Conservation (phyloP, 208 protist genomes). For the Blastocrithidia nonstop region DNA sequence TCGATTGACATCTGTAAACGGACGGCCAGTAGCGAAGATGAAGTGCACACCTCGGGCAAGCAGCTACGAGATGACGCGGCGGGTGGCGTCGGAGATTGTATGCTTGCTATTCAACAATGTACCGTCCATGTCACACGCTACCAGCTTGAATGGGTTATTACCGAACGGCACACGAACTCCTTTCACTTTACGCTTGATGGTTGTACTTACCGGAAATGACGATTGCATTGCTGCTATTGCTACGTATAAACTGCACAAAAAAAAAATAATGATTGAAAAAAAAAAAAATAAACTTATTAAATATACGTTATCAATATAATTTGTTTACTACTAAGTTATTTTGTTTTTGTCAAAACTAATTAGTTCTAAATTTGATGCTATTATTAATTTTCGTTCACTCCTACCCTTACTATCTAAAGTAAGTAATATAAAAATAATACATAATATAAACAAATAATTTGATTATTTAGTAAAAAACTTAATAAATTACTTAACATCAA, state of each 20-base stretch:
- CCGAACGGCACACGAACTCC: constrained; percentile 6
- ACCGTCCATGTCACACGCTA: constrained; percentile 54
- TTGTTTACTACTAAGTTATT: too few relatives aligned
- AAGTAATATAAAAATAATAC: too few relatives aligned
- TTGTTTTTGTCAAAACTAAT: too few relatives aligned
- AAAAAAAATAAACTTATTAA: not conserved
- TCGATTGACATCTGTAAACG: constrained; percentile 36
- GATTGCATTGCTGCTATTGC: not conserved
- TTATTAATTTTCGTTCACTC: too few relatives aligned
- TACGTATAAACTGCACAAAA: not conserved
- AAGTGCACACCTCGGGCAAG: constrained; percentile 48
- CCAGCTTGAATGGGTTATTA: constrained; percentile 17
- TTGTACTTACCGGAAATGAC: not conserved
- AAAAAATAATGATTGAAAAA: not conserved
- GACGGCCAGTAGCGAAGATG: constrained; percentile 61
- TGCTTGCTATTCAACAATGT: constrained; percentile 33
- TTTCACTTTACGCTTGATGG: not conserved
- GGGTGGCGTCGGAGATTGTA: constrained; percentile 22
- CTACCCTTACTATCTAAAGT: too few relatives aligned
- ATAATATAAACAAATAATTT: too few relatives aligned
- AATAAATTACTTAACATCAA: too few relatives aligned
- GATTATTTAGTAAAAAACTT: too few relatives aligned
- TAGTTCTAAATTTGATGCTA: too few relatives aligned
- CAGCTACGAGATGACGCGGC: constrained; percentile 25
- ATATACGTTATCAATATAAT: too few relatives aligned